Base-by-base conservation (phyloP, 805 yeast species). In the Suhomyces sp. region DNA sequence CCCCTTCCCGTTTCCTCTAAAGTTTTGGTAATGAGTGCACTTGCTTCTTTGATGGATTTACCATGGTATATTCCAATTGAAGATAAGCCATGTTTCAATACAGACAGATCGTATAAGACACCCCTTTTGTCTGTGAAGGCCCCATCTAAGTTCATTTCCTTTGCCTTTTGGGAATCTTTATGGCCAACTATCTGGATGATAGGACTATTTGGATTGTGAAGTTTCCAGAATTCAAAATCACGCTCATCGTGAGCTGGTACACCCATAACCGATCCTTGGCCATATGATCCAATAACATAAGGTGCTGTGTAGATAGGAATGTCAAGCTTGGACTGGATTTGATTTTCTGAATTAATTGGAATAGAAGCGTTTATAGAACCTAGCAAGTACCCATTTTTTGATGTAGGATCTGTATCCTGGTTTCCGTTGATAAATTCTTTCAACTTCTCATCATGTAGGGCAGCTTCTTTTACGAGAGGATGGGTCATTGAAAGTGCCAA, bases 181-280 rank as follows among this genome's bases (percentile, higher is more conserved):
- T 76, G 72, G 2, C 74, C 77, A 17, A 81, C 68, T 3, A 80
- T 72, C 18, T 58, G 61, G 3, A 63, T 44, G 0, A 73, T 55
- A 2, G 70, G 64, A 2, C 51, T 36, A 0, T 54, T 51, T 0
- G 83, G 82, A 50, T 67, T 69, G 52, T 85, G 85, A 28, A 63
- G 51, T 3, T 54, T 48, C 96, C 97, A 91, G 53, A 93, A 91
- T 6, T 71, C 85, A 48, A 54, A 77, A 53, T 93, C 98, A 42
- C 98, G 72, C 28, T 68, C 65, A 58, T 93, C 98, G 57, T 90
- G 97, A 0, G 84, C 96, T 2, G 98, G 98, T 50, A 95, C 87
- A 1, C 98, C 98, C 98, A 93, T 91, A 0, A 91, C 98, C 1
- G 96, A 95, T 25, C 96, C 96, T 38, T 78, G 78, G 1, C 97